A percentile compares a stretch with the other conserved stretches of the same genome.
phyloP scores from a whole-genome alignment of 352 stramenopile species.

The Globisporangium ultimum region DNA sequence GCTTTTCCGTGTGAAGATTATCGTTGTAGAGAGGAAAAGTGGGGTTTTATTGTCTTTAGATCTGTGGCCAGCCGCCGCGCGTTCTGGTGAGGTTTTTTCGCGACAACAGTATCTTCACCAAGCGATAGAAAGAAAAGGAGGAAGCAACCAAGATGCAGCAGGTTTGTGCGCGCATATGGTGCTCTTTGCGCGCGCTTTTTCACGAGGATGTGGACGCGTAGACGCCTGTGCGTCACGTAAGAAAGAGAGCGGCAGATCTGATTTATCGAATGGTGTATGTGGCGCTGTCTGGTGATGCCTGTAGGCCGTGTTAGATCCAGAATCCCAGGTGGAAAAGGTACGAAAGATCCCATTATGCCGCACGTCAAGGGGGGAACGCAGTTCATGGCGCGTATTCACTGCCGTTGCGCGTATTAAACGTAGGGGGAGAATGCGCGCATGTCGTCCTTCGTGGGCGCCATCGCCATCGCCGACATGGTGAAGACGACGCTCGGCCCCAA shows the following conservation, averaged over 20 bases:
- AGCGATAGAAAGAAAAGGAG: background rate
- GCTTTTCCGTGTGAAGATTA: too few species aligned
- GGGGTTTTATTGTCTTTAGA: too few species aligned
- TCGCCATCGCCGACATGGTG: conserved; percentile 99
- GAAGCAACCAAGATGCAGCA: conserved; percentile 13
- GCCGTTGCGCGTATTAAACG: background rate
- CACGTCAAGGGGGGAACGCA: background rate
- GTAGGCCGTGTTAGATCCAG: conserved; percentile 69
- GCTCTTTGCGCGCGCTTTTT: too few species aligned
- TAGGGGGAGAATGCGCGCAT: conserved; percentile 98
- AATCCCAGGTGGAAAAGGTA: conserved; percentile 83
- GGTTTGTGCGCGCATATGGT: conserved; percentile 1
- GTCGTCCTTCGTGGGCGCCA: conserved; percentile 98
- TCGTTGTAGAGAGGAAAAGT: too few species aligned
- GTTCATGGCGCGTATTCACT: too few species aligned
- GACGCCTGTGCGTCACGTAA: too few species aligned
- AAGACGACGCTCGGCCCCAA: conserved; percentile 99
- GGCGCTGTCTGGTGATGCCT: background rate
- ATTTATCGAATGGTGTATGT: too few species aligned
- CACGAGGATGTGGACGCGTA: too few species aligned
- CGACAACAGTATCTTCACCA: background rate
- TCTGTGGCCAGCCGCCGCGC: too few species aligned
- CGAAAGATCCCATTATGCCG: background rate
- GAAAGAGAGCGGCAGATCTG: too few species aligned
- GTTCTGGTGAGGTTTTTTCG: too few species aligned